phyloP scores from a whole-genome alignment of 352 stramenopile genomes.

The Phytopythium kandeliae region DNA sequence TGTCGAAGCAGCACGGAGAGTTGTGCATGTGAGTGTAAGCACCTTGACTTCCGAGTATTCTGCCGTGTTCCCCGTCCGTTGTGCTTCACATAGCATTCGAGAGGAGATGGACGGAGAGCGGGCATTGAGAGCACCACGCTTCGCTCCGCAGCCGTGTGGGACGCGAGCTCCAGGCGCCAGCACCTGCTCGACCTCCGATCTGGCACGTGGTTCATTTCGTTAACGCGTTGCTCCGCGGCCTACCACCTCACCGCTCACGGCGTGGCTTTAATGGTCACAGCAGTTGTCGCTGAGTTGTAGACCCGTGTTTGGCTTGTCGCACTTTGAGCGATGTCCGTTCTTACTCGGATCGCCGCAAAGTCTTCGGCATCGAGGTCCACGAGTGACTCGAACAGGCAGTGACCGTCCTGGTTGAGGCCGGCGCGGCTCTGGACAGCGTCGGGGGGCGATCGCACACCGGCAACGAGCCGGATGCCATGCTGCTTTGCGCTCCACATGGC shows the following conservation, averaged over 20 bases:
- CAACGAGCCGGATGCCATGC: neutral
- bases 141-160: neutral
- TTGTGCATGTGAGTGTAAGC: neutral
- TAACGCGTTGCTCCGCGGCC: neutral
- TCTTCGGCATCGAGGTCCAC: constrained; percentile 6
- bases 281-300: neutral
- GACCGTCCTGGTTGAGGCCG: no score
- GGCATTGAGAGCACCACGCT: neutral
- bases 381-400: neutral
- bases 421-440: neutral
- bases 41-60: neutral
- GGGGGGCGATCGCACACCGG: neutral
- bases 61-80: neutral
- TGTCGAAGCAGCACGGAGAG: neutral
- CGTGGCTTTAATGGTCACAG: neutral
- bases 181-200: no score
- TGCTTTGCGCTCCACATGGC: neutral
- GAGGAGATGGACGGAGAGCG: neutral
- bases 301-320: neutral
- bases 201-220: no score
- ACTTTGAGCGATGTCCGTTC: neutral
- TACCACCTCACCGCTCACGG: neutral
- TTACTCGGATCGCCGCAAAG: neutral
- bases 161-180: neutral
- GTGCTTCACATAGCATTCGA: neutral